These are phyloP conservation scores for Phytophthora cryptogea DNA, from an alignment of 352 stramenopile species.

Conservation along the genomic window DNA sequence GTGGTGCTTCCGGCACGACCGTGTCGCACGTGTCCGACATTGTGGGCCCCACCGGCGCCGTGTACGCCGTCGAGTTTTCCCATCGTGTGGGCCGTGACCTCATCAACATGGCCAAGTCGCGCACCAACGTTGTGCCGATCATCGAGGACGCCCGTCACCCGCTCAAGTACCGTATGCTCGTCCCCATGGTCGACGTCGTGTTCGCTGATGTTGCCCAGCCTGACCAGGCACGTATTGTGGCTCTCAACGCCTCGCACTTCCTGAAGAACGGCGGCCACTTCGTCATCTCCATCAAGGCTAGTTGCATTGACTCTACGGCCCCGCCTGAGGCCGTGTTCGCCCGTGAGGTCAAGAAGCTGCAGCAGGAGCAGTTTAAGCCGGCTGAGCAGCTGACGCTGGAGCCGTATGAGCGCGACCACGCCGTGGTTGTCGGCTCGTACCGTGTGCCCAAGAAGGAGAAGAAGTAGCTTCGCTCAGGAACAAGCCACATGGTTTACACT, in stretches of 20 bases:
- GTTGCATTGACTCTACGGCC: slow-evolving; percentile 99
- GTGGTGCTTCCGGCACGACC: slow-evolving; percentile 97
- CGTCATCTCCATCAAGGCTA: slow-evolving; percentile 99
- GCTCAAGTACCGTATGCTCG: slow-evolving; percentile 99
- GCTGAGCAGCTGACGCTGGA: slow-evolving; percentile 99
- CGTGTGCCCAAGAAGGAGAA: slow-evolving; percentile 95
- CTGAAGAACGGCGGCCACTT: slow-evolving; percentile 99
- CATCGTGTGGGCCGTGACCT: slow-evolving; percentile 98
- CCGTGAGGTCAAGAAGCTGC: slow-evolving; percentile 97
- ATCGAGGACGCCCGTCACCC: slow-evolving; percentile 98
- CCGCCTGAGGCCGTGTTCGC: slow-evolving; percentile 98
- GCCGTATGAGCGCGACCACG: slow-evolving; percentile 99
- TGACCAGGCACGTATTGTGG: slow-evolving; percentile 99
- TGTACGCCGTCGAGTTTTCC: slow-evolving; percentile 99
- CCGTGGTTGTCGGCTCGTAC: slow-evolving; percentile 98
- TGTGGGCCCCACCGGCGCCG: slow-evolving; percentile 95
- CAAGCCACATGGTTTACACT: slow-evolving; percentile 30
- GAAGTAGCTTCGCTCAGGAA: slow-evolving; percentile 49
- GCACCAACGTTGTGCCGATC: slow-evolving; percentile 99
- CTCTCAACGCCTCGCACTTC: slow-evolving; percentile 99
- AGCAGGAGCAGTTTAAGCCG: slow-evolving; percentile 99
- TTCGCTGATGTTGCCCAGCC: slow-evolving; percentile 99
- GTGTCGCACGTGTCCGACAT: slow-evolving; percentile 99
- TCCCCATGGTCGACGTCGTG: slow-evolving; percentile 98
- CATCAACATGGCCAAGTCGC: slow-evolving; percentile 99